These are phyloP conservation scores for Strobilomyces confusus DNA, from an alignment of 768 basidiomycete genomes.

Conservation along the genomic window DNA sequence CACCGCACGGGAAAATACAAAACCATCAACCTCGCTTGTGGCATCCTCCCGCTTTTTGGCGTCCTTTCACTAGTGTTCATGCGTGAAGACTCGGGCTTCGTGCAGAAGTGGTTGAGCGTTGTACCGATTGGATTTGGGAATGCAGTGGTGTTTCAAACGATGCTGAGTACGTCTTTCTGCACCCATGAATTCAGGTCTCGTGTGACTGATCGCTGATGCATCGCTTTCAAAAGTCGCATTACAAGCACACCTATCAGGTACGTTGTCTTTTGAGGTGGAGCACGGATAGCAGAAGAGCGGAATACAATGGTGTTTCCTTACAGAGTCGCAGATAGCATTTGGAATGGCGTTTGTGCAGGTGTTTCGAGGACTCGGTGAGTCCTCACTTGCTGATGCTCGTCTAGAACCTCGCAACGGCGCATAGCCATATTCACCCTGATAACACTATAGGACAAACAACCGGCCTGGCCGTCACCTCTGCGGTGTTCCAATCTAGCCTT, in stretches of 20 bases:
- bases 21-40: conserved; percentile 42
- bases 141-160: too few species aligned
- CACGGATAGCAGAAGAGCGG: not conserved
- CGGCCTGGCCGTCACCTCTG: conserved; percentile 13
- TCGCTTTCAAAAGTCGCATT: too few species aligned
- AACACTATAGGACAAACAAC: conserved; percentile 18
- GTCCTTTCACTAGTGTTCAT: conserved; percentile 34
- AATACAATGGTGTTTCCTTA: not conserved
- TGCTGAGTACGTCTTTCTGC: not conserved
- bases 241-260: not conserved
- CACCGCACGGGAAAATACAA: conserved; percentile 51
- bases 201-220: too few species aligned
- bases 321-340: conserved; percentile 20
- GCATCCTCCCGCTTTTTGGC: conserved; percentile 30
- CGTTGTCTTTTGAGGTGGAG: not conserved
- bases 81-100: too few species aligned
- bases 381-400: not conserved
- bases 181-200: too few species aligned
- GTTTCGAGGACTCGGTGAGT: conserved; percentile 20
- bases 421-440: too few species aligned
- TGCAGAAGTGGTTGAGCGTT: too few species aligned
- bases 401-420: too few species aligned
- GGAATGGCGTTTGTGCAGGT: conserved; percentile 24
- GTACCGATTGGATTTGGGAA: too few species aligned
- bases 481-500: too few species aligned